A percentile compares a stretch with the other conserved stretches of the same genome.
Conservation (phyloP, 495 filamentous ascomycete species). For the Aspergillus leporis region DNA sequence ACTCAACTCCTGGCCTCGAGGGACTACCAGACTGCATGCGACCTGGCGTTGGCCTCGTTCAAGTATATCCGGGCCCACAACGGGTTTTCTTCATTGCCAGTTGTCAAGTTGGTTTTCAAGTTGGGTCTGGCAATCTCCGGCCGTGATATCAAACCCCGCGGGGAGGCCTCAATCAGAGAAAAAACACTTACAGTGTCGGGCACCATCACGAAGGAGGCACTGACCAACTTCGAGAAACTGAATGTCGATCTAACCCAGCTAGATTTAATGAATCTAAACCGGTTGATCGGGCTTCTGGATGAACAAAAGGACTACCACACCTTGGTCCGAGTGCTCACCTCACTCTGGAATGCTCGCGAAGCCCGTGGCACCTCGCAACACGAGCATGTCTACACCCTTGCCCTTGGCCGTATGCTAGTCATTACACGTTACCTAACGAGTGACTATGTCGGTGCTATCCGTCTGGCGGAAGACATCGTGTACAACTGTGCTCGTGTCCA, state of each 20-base stretch:
- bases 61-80: constrained; percentile 21
- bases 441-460: constrained; percentile 31
- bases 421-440: constrained; percentile 38
- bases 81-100: constrained; percentile 14
- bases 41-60: constrained; percentile 35
- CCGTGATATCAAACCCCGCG: constrained; percentile 11
- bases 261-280: constrained; percentile 33
- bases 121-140: constrained; percentile 22
- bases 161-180: constrained; percentile 4
- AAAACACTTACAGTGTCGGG: constrained; percentile 16
- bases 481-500: constrained; percentile 46
- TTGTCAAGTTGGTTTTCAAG: constrained; percentile 23
- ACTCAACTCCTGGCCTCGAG: constrained; percentile 26
- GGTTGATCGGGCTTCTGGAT: constrained; percentile 35
- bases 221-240: constrained; percentile 17
- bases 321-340: constrained; percentile 35
- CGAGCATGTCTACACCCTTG: constrained; percentile 27
- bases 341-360: constrained; percentile 39
- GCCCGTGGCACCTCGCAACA: constrained; percentile 21
- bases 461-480: constrained; percentile 43
- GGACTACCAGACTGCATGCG: constrained; percentile 28
- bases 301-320: constrained; percentile 40
- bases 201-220: constrained; percentile 20
- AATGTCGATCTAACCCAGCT: constrained; percentile 31
- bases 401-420: constrained; percentile 38